These are phyloP conservation scores for Scopulariopsis brevicaulis DNA, from an alignment of 2,329 filamentous ascomycete genomes.

Conservation along the genomic window DNA sequence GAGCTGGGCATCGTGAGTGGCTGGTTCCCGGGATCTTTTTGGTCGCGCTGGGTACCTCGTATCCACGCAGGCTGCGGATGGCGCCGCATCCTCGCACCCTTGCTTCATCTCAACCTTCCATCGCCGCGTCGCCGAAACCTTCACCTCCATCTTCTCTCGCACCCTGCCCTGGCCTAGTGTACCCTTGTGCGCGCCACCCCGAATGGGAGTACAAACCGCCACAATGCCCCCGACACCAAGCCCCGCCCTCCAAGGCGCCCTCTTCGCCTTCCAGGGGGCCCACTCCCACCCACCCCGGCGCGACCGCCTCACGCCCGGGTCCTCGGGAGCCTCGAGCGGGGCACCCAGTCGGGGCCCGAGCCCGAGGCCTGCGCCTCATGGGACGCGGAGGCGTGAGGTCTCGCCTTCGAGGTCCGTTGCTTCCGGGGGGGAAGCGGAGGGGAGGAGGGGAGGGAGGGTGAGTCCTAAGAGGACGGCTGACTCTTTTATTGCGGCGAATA, in stretches of 20 bases:
- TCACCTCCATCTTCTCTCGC: too few relatives aligned
- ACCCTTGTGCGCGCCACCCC: neutral
- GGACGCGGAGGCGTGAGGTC: neutral
- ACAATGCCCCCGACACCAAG: neutral
- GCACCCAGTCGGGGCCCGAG: constrained; percentile 31
- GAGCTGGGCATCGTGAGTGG: too few relatives aligned
- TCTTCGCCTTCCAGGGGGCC: constrained; percentile 44
- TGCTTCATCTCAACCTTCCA: too few relatives aligned
- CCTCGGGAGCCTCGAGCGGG: constrained; percentile 16
- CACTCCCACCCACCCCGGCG: constrained; percentile 36
- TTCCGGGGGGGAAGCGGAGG: neutral
- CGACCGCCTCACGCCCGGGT: neutral
- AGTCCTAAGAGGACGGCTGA: neutral
- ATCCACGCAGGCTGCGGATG: too few relatives aligned
- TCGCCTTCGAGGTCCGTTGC: neutral
- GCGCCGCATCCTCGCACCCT: too few relatives aligned
- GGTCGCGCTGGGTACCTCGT: too few relatives aligned
- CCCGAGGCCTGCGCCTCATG: constrained; percentile 14
- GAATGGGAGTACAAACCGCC: neutral
- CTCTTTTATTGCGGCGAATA: neutral
- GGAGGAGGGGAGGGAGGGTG: neutral
- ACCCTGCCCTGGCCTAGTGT: too few relatives aligned
- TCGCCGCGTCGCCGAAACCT: too few relatives aligned
- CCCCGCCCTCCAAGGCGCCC: constrained; percentile 37
- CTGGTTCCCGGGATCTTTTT: too few relatives aligned